Evolutionary conservation across 2,329 filamentous ascomycete species (phyloP).

Genomic region (Xylaria multiplex): DNA sequence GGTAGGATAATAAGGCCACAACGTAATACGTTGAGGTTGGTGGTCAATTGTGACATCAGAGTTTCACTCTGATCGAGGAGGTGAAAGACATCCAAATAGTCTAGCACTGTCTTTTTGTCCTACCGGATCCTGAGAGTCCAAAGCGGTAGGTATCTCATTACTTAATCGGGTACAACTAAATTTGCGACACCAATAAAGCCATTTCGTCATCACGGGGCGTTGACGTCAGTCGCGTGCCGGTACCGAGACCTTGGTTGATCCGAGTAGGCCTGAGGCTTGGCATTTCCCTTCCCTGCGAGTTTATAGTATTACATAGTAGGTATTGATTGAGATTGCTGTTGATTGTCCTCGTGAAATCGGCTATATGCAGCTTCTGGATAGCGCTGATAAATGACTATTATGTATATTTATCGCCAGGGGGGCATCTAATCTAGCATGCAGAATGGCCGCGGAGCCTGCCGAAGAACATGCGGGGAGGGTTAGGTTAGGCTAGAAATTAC

Average conservation of each 20-base stretch:
- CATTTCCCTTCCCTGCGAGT: too few relatives aligned
- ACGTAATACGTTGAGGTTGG: conserved; percentile 9
- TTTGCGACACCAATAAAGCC: conserved; percentile 30
- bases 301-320: too few relatives aligned
- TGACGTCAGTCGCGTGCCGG: conserved; percentile 27
- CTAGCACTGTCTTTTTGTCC: conserved; percentile 8
- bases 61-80: conserved; percentile 31
- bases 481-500: too few relatives aligned
- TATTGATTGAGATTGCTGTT: not conserved
- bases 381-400: too few relatives aligned
- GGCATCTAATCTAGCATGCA: too few relatives aligned
- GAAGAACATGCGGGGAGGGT: too few relatives aligned
- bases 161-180: conserved; percentile 36
- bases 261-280: not conserved
- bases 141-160: conserved; percentile 28
- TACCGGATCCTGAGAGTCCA: conserved; percentile 31
- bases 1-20: not conserved
- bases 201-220: conserved; percentile 42
- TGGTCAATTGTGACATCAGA: conserved; percentile 43
- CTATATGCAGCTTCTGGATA: not conserved
- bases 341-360: not conserved
- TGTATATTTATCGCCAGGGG: too few relatives aligned
- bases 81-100: conserved; percentile 27
- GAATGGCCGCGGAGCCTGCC: too few relatives aligned
- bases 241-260: not conserved